phyloP scores from a whole-genome alignment of 768 basidiomycete species.

The Suillus paluster region DNA sequence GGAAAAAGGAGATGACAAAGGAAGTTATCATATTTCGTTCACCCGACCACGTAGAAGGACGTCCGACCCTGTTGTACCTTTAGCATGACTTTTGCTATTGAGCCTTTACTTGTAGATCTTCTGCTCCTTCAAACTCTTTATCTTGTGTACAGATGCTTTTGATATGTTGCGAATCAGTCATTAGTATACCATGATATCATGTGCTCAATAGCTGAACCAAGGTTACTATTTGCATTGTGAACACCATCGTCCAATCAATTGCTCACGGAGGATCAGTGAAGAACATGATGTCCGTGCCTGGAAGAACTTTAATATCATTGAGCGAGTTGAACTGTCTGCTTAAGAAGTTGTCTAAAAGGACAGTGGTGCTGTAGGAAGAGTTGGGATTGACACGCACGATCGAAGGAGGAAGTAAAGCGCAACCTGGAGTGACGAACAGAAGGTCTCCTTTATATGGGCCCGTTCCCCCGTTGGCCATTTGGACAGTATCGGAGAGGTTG shows the following conservation, averaged over 20 bases:
- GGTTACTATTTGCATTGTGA: too few relatives aligned
- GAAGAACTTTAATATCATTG: slow-evolving; percentile 79
- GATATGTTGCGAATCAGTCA: not conserved
- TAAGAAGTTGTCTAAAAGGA: slow-evolving; percentile 77
- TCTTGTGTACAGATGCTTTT: not conserved
- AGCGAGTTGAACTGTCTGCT: slow-evolving; percentile 83
- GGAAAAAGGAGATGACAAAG: slow-evolving; percentile 10
- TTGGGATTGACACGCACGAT: slow-evolving; percentile 66
- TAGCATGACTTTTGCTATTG: not conserved
- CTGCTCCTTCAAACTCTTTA: not conserved
- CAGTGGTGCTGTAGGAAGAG: slow-evolving; percentile 66
- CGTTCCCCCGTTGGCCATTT: slow-evolving; percentile 73
- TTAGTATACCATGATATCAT: not conserved
- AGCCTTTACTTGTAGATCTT: not conserved
- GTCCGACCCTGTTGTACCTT: not conserved
- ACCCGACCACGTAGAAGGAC: not conserved
- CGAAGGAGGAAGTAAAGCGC: slow-evolving; percentile 62
- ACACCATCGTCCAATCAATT: too few relatives aligned
- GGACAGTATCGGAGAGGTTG: slow-evolving; percentile 56
- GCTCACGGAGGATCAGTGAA: slow-evolving; percentile 76
- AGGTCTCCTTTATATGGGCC: too few relatives aligned
- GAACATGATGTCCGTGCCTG: slow-evolving; percentile 64
- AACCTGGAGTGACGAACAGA: slow-evolving; percentile 66
- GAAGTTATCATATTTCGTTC: not conserved
- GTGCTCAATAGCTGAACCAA: too few relatives aligned